phyloP scores from a whole-genome alignment of 345 rosid genomes.

The Boechera divaricarpa region DNA sequence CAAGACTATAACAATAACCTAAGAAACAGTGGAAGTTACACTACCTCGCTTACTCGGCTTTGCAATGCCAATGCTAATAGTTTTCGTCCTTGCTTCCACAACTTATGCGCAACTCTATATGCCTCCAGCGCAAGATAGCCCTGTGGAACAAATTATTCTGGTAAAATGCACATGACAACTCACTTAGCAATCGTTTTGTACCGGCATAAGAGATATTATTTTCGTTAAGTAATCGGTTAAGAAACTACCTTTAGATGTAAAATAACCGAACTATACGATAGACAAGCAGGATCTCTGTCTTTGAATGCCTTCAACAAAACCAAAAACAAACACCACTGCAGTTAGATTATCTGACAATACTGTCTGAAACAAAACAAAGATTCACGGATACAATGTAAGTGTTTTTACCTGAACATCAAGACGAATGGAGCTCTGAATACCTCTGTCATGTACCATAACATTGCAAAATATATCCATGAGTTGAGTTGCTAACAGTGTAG shows the following conservation, averaged over 20 bases:
- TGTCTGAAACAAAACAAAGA: not conserved
- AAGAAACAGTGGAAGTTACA: not conserved
- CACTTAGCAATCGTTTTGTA: constrained; percentile 14
- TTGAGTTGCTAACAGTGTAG: constrained; percentile 77
- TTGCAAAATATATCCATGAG: constrained; percentile 66
- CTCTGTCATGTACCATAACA: constrained; percentile 60
- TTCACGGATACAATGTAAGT: not conserved
- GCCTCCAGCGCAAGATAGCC: constrained; percentile 85
- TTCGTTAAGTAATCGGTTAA: not conserved
- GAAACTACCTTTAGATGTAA: constrained; percentile 70
- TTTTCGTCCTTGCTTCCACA: constrained; percentile 79
- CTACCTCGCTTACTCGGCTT: constrained; percentile 85
- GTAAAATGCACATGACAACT: constrained; percentile 27
- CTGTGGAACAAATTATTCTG: constrained; percentile 48
- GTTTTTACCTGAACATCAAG: constrained; percentile 71
- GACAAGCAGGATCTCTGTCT: constrained; percentile 86
- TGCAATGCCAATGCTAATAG: constrained; percentile 75
- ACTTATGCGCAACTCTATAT: constrained; percentile 73
- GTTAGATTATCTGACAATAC: not conserved
- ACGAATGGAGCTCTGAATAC: constrained; percentile 68
- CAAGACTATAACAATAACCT: not conserved
- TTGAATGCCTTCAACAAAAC: constrained; percentile 63
- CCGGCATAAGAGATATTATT: not conserved
- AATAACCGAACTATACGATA: constrained; percentile 71
- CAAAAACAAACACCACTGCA: not conserved